Conservation (phyloP, 305 asterid species). For the Fraxinus xanthoxyloides region DNA sequence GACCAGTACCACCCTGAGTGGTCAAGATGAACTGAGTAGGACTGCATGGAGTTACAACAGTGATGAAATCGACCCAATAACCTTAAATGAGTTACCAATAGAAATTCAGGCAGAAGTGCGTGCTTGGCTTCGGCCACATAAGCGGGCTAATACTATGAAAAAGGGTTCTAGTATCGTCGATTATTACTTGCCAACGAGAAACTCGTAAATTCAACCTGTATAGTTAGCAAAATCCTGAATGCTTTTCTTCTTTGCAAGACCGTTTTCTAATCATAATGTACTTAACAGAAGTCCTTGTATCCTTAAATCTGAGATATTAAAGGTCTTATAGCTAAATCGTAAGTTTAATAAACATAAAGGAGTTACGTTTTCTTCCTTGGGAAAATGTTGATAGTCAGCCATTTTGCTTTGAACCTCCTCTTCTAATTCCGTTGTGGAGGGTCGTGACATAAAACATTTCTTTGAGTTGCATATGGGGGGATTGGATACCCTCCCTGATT, state of each 20-base stretch:
- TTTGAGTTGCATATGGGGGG: no score
- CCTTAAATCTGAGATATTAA: background rate
- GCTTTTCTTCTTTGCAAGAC: background rate
- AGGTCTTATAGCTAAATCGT: background rate
- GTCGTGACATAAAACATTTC: no score
- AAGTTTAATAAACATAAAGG: background rate
- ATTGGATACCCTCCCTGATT: no score
- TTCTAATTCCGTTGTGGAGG: no score
- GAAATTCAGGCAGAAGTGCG: conserved; percentile 82
- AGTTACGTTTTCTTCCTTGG: background rate
- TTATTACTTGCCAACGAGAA: conserved; percentile 52
- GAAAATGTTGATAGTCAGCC: no score
- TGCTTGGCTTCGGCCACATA: conserved; percentile 65
- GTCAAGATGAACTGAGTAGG: conserved; percentile 33
- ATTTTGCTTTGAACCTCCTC: no score
- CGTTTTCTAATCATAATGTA: background rate
- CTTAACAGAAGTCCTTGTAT: background rate
- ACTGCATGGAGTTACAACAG: conserved; percentile 55
- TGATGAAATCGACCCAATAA: conserved; percentile 71
- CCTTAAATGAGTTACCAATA: conserved; percentile 65
- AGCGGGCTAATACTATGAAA: conserved; percentile 49
- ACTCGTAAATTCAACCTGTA: background rate
- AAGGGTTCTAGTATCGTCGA: conserved; percentile 60
- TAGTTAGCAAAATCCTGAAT: background rate
- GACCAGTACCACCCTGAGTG: conserved; percentile 23